Evolutionary conservation across 2,329 filamentous ascomycete species (phyloP).

Genomic region (Colletotrichum orbiculare): DNA sequence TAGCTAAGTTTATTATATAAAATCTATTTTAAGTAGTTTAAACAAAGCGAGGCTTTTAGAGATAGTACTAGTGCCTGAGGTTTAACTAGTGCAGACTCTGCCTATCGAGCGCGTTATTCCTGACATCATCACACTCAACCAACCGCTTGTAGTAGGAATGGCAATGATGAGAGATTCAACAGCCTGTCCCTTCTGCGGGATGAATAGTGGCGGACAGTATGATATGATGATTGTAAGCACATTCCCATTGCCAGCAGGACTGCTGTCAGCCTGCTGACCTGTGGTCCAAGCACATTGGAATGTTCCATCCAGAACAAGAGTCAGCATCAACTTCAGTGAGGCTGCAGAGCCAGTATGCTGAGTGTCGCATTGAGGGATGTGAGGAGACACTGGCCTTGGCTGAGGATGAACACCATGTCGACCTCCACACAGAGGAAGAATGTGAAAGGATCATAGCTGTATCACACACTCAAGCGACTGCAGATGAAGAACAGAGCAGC

Average conservation of each 20-base stretch:
- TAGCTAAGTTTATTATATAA: too few species aligned
- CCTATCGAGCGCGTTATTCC: too few species aligned
- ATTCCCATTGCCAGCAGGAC: neutral
- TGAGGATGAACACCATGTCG: conserved; percentile 68
- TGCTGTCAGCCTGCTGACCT: neutral
- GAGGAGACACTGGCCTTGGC: conserved; percentile 63
- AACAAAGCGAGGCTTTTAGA: too few species aligned
- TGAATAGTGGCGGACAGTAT: conserved; percentile 44
- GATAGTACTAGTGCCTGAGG: too few species aligned
- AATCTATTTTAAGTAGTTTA: too few species aligned
- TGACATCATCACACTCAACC: too few species aligned
- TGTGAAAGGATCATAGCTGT: conserved; percentile 19
- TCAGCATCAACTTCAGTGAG: conserved; percentile 43
- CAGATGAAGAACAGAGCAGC: neutral
- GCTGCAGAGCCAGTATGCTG: conserved; percentile 39
- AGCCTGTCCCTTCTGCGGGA: conserved; percentile 51
- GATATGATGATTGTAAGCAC: conserved; percentile 49
- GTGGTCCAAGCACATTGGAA: conserved; percentile 43
- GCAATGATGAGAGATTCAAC: conserved; percentile 20
- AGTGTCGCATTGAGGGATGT: conserved; percentile 58
- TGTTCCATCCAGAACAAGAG: conserved; percentile 40
- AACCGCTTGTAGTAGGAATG: neutral
- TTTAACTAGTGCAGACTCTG: too few species aligned
- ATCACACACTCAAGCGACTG: conserved; percentile 10
- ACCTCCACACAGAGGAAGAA: conserved; percentile 64